Conservation (phyloP, 306 rosid genomes). For the Malus domestica region DNA sequence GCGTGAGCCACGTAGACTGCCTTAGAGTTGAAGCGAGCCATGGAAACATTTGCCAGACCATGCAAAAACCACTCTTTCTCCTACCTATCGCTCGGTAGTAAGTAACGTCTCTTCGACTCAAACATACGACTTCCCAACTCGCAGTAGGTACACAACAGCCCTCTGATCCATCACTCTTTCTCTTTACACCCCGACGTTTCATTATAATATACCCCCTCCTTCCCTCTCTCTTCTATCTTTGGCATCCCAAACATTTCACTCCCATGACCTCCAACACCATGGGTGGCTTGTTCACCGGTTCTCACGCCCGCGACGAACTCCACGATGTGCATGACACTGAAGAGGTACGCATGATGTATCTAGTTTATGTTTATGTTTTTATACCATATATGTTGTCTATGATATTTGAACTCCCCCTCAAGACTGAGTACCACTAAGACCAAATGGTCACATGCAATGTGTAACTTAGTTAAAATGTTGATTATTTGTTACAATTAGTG, state of each 20-base stretch:
- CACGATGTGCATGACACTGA: slow-evolving; percentile 25
- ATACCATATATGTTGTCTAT: neutral
- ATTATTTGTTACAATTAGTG: neutral
- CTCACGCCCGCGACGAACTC: slow-evolving; percentile 37
- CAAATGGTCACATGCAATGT: neutral
- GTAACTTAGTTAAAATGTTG: neutral
- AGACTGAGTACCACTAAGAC: neutral
- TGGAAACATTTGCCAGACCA: slow-evolving; percentile 28
- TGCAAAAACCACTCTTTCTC: slow-evolving; percentile 27
- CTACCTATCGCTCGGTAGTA: neutral
- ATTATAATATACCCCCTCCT: slow-evolving; percentile 43
- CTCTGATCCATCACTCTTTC: neutral
- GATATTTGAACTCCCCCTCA: neutral
- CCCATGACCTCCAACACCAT: slow-evolving; percentile 57
- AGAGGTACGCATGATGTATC: slow-evolving; percentile 28
- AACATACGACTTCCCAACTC: slow-evolving; percentile 83
- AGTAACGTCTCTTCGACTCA: slow-evolving; percentile 63
- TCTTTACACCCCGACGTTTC: slow-evolving; percentile 18
- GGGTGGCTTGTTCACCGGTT: slow-evolving; percentile 71
- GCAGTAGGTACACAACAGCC: slow-evolving; percentile 45
- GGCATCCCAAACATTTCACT: neutral
- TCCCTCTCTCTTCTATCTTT: slow-evolving; percentile 3
- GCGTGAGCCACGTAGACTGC: slow-evolving; percentile 14
- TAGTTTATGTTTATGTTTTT: neutral
- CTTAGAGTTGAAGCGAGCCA: slow-evolving; percentile 51